These are phyloP conservation scores for Geranium incanum DNA, from an alignment of 441 rosid species.

Conservation along the genomic window DNA sequence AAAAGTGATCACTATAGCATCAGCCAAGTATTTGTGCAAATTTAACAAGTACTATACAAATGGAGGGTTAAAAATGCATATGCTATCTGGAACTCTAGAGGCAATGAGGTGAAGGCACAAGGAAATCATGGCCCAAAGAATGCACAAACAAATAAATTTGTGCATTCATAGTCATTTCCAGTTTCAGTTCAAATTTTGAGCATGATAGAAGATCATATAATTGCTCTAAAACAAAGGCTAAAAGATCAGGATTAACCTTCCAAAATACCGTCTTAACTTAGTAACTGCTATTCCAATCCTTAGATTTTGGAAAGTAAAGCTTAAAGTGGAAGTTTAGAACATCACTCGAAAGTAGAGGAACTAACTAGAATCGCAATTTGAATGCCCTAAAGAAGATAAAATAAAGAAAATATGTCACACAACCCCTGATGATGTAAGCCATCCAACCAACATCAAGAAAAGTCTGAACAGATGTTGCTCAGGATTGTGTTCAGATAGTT, in stretches of 20 bases:
- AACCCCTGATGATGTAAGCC: neutral
- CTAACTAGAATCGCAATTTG: neutral
- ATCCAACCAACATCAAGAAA: slow-evolving; percentile 15
- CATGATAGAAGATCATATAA: neutral
- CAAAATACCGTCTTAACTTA: slow-evolving; percentile 8
- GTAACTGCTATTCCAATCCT: neutral
- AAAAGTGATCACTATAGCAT: slow-evolving; percentile 11
- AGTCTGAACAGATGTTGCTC: slow-evolving; percentile 4
- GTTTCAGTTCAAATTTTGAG: slow-evolving; percentile 1
- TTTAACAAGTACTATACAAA: neutral
- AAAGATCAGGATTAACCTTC: neutral
- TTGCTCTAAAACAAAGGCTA: neutral
- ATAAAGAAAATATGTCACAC: neutral
- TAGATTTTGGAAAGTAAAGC: slow-evolving; percentile 9
- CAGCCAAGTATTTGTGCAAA: neutral
- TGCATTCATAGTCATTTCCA: neutral
- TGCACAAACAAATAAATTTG: slow-evolving; percentile 4
- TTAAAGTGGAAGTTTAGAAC: neutral
- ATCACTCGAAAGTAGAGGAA: neutral
- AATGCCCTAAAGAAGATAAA: slow-evolving; percentile 9
- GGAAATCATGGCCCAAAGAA: neutral
- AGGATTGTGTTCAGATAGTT: slow-evolving; percentile 3
- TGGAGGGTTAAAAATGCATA: neutral
- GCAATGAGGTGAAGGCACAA: slow-evolving; percentile 4
- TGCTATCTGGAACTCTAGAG: slow-evolving; percentile 15